Evolutionary conservation across 345 rosid genomes (phyloP).

Genomic region (Dimocarpus longan): DNA sequence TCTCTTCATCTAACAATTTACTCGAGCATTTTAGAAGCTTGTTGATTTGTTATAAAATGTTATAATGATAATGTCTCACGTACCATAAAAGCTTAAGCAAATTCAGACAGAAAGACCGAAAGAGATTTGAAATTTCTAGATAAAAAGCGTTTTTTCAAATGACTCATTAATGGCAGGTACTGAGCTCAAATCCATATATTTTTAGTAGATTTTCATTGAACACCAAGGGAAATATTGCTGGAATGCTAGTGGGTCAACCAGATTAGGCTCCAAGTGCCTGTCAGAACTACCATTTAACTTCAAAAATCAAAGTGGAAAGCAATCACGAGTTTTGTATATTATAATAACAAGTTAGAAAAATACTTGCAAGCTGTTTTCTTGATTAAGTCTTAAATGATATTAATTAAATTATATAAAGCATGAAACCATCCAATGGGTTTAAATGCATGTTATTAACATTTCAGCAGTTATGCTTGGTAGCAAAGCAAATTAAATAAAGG

Average conservation of each 20-base stretch:
- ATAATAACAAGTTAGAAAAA: background rate
- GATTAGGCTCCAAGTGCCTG: background rate
- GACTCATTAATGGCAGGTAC: background rate
- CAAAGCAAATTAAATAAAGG: slow-evolving; percentile 16
- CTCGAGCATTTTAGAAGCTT: no score
- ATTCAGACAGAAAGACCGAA: background rate
- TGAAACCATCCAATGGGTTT: background rate
- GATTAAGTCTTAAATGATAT: background rate
- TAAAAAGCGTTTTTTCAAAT: background rate
- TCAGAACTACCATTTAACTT: slow-evolving; percentile 1
- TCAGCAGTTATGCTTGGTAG: slow-evolving; percentile 21
- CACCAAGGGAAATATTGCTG: background rate
- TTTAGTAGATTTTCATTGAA: background rate
- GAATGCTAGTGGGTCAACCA: background rate
- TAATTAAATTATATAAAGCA: background rate
- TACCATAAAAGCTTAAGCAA: background rate
- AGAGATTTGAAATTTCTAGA: background rate
- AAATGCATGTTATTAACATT: background rate
- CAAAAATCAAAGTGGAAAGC: slow-evolving; percentile 2
- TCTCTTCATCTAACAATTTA: no score
- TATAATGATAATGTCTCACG: no score
- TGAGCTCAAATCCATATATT: background rate
- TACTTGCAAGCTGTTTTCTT: slow-evolving; percentile 5
- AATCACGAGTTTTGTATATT: background rate
- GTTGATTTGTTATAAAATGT: no score